Base-by-base conservation (phyloP, 208 protist species). In the Kentomonas sorsogonicus region DNA sequence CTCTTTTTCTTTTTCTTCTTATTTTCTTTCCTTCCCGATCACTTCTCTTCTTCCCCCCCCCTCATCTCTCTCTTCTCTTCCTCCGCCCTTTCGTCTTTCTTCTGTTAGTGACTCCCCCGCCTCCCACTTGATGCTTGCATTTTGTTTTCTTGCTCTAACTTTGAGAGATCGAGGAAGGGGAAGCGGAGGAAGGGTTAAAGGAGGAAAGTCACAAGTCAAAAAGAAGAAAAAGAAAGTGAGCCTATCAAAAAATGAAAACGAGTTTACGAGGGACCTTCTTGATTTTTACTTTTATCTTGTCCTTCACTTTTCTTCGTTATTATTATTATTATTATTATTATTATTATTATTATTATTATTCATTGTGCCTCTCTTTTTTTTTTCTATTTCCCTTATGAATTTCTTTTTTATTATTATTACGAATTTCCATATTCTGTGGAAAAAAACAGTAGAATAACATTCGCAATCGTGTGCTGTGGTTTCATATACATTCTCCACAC, bases 11-110 rank as follows among this genome's bases (percentile, higher is more conserved):
- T 48, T 26, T 48, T 48, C 25, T 48, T 48, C 11, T 53, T 55
- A 43, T 54, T 60, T 63, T 57, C 40, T 0, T 63, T 51, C 61
- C 34, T 68, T 53, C 39, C 23, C 61, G 57, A 23, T 65, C 18
- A 45, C 3, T 50, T 48, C n/a, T n/a, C n/a, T n/a, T n/a, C n/a
- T n/a, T n/a, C n/a, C n/a, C n/a, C n/a, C n/a, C n/a, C n/a, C n/a
- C n/a, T n/a, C n/a, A n/a, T 43, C 40, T 52, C 11, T 52, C 34
- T 20, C 45, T 30, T 33, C 26, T 53, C 29, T 53, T 53, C 23
- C 13, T 53, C 47, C 11, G 5, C 11, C 26, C 27, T 34, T 34
- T 10, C 23, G 11, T 5, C 13, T 34, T 27, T 36, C 20, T 30
- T n/a, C 10, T 53, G 11, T 33, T 34, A 9, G 18, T 18, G 16